phyloP scores from a whole-genome alignment of 2,329 filamentous ascomycete species.

The Neurospora sp. region DNA sequence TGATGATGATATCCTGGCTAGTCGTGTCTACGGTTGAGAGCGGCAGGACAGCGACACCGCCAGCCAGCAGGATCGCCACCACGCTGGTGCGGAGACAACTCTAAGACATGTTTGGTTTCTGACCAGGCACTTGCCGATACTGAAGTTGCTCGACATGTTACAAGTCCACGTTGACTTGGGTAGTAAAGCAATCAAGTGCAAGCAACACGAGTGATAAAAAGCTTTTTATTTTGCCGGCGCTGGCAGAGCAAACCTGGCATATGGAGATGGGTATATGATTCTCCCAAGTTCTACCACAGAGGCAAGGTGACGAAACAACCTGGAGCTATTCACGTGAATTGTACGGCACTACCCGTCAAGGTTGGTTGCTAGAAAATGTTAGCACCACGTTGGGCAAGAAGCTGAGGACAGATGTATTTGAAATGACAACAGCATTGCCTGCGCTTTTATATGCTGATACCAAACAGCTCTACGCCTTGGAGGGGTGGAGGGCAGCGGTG shows the following conservation, averaged over 20 bases:
- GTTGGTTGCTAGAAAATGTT: neutral
- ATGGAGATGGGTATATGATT: neutral
- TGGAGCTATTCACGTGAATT: neutral
- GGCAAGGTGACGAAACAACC: neutral
- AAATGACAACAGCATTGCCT: neutral
- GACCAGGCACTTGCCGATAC: neutral
- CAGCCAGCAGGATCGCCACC: conserved; percentile 7
- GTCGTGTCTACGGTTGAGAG: no score
- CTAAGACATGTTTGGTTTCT: conserved; percentile 4
- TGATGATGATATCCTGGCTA: no score
- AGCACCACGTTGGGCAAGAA: neutral
- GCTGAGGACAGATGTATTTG: neutral
- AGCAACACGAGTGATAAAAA: neutral
- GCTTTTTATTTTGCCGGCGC: neutral
- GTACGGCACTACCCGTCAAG: neutral
- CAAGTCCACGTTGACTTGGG: neutral
- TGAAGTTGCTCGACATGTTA: neutral
- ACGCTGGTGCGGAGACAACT: conserved; percentile 7
- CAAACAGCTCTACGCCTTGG: no score
- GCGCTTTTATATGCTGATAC: neutral
- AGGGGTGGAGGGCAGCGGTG: no score
- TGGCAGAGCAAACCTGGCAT: neutral
- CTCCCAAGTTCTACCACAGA: neutral
- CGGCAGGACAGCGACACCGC: neutral
- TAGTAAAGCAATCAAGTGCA: neutral